phyloP scores from a whole-genome alignment of 176 grass and related monocot genomes.

The Poa pratensis region DNA sequence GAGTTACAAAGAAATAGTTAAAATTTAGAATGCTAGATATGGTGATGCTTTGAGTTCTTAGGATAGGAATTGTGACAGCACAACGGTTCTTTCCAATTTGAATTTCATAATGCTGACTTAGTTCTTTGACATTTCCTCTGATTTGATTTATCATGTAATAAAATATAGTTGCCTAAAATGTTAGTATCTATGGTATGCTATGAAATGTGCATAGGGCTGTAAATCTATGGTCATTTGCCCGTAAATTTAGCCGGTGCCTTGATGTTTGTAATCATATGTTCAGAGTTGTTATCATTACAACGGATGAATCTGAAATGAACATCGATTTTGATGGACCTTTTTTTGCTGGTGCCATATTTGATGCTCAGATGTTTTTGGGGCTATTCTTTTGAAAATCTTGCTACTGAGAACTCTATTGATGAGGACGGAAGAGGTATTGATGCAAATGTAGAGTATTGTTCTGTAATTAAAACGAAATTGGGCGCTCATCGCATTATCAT shows the following conservation, averaged over 20 bases:
- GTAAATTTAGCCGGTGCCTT: not conserved
- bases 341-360: conserved; percentile 10
- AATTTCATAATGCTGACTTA: conserved; percentile 22
- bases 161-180: conserved; percentile 16
- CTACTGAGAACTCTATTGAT: conserved; percentile 83
- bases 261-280: conserved; percentile 37
- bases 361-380: conserved; percentile 92
- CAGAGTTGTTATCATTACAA: not conserved
- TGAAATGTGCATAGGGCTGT: not conserved
- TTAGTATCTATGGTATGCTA: conserved; percentile 19
- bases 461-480: conserved; percentile 96
- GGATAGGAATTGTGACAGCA: conserved; percentile 8
- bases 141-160: not conserved
- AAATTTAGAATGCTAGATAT: not conserved
- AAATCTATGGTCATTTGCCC: not conserved
- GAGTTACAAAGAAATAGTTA: not conserved
- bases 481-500: conserved; percentile 98
- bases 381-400: conserved; percentile 97
- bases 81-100: conserved; percentile 21
- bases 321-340: conserved; percentile 31
- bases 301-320: conserved; percentile 11
- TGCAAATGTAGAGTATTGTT: conserved; percentile 97
- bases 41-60: conserved; percentile 6
- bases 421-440: conserved; percentile 86
- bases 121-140: conserved; percentile 5